Evolutionary conservation across 2,329 filamentous ascomycete species (phyloP).

Genomic region (Neonectria ditissima): DNA sequence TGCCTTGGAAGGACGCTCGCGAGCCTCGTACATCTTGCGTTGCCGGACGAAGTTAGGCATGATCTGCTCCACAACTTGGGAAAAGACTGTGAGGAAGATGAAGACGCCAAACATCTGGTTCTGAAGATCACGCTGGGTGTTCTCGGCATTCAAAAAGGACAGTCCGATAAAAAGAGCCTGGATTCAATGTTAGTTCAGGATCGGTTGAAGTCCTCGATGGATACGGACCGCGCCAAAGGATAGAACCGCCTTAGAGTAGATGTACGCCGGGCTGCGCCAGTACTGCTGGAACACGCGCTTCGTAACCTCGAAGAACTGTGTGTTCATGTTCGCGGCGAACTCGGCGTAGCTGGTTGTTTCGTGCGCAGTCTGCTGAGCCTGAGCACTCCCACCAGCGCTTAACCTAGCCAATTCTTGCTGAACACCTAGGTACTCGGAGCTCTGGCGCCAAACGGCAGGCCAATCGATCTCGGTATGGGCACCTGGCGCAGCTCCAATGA

Average conservation of each 20-base stretch:
- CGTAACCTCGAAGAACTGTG: slow-evolving; percentile 71
- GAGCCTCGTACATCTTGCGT: slow-evolving; percentile 76
- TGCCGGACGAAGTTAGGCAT: slow-evolving; percentile 79
- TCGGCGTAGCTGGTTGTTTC: slow-evolving; percentile 57
- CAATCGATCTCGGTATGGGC: slow-evolving; percentile 57
- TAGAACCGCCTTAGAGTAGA: slow-evolving; percentile 76
- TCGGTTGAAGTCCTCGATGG: too few relatives aligned
- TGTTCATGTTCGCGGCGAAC: slow-evolving; percentile 75
- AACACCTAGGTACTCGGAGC: slow-evolving; percentile 46
- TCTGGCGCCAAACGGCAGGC: slow-evolving; percentile 50
- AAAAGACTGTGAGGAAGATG: slow-evolving; percentile 78
- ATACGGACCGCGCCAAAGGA: slow-evolving; percentile 55
- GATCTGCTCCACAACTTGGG: slow-evolving; percentile 72
- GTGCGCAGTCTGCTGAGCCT: slow-evolving; percentile 39
- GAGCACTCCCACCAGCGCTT: background rate
- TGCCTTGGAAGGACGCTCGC: slow-evolving; percentile 74
- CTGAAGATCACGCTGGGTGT: slow-evolving; percentile 73
- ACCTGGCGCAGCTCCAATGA: slow-evolving; percentile 58
- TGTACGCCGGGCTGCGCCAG: slow-evolving; percentile 81
- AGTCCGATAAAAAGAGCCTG: slow-evolving; percentile 73
- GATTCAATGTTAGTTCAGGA: background rate
- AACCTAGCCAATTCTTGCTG: slow-evolving; percentile 47
- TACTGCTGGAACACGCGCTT: slow-evolving; percentile 80
- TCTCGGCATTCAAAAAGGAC: slow-evolving; percentile 72
- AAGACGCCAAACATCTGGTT: slow-evolving; percentile 80